phyloP scores from a whole-genome alignment of 495 filamentous ascomycete species.

The Aspergillus funiculosus region DNA sequence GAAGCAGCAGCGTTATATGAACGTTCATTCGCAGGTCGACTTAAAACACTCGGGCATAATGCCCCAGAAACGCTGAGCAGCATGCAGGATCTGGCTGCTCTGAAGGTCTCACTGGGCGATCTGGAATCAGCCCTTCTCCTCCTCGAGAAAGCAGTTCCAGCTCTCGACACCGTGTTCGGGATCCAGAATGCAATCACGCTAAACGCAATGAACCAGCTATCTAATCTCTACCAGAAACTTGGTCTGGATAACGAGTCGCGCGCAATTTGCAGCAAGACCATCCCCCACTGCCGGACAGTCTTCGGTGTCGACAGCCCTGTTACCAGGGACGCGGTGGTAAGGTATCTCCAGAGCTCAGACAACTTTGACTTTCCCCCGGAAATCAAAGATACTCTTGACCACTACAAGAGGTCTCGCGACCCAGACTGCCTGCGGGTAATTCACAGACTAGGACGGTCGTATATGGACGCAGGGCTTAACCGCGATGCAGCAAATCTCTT shows the following conservation, averaged over 20 bases:
- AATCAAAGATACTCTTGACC: conserved; percentile 24
- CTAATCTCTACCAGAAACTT: conserved; percentile 27
- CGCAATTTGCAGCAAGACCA: conserved; percentile 18
- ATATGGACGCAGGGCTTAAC: conserved; percentile 28
- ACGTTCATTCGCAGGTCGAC: conserved; percentile 27
- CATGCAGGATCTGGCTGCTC: conserved; percentile 29
- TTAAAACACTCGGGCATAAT: conserved; percentile 27
- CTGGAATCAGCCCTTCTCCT: conserved; percentile 26
- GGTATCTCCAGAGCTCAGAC: conserved; percentile 25
- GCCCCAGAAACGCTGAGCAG: conserved; percentile 28
- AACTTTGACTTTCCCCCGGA: conserved; percentile 31
- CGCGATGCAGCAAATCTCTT: conserved; percentile 28
- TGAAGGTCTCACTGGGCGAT: conserved; percentile 26
- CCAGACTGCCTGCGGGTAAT: conserved; percentile 26
- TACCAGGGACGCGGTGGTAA: conserved; percentile 23
- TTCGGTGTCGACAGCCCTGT: conserved; percentile 23
- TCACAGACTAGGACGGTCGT: conserved; percentile 25
- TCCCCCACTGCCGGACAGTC: conserved; percentile 26
- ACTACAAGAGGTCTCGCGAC: conserved; percentile 23
- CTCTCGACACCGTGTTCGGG: conserved; percentile 28
- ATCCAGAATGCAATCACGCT: conserved; percentile 27
- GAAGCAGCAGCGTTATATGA: conserved; percentile 30
- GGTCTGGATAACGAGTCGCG: conserved; percentile 27
- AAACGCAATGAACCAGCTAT: conserved; percentile 27
- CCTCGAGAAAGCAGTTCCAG: conserved; percentile 27